Base-by-base conservation (phyloP, 2,329 filamentous ascomycete species). In the Fusarium lyarnte region DNA sequence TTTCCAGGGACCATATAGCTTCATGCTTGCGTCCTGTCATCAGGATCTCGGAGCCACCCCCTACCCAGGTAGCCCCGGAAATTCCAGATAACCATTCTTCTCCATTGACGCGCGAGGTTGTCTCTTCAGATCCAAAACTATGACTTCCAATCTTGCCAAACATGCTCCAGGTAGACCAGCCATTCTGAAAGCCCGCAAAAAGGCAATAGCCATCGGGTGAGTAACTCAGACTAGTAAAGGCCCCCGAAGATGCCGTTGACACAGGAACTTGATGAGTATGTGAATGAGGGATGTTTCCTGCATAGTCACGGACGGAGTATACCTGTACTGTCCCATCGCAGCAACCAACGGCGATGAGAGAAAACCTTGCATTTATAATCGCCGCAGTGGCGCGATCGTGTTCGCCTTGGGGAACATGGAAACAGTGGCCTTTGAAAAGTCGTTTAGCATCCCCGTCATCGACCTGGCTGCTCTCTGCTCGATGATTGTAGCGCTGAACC, bases 151-250 rank as follows among this genome's bases (percentile, higher is more conserved):
- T 88, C 81, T 97, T 98, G 38, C 96, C 96, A 81, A 97, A 99
- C 41, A 98, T 96, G 80, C 95, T 98, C 95, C 95, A 99, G 51
- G 91, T 95, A 8, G 93, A 92, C 96, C 96, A 99, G 2, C 96
- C 97, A 65, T 92, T 91, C 77, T 96, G 92, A 78, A 95, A 98
- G 3, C 95, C 96, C 46, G 93, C 94, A 81, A 99, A 98, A 13
- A 99, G 87, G 80, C 95, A 97, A 81, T 98, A 98, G 23, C 96
- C 96, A 80, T 99, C 96, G 0, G 95, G 94, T 2, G 96, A 98
- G 84, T 97, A 99, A 67, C 84, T 90, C 73, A 99, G 82, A 35
- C 91, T 92, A 5, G 89, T 94, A 57, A 98, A 84, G 17, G 83
- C 81, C 0, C 96, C 96, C 3, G 94, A 91, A 21, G 89, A 87